A percentile compares a stretch with the other conserved stretches of the same genome.
Conservation (phyloP, 495 filamentous ascomycete species). For the Hypoxylon subgilvum region DNA sequence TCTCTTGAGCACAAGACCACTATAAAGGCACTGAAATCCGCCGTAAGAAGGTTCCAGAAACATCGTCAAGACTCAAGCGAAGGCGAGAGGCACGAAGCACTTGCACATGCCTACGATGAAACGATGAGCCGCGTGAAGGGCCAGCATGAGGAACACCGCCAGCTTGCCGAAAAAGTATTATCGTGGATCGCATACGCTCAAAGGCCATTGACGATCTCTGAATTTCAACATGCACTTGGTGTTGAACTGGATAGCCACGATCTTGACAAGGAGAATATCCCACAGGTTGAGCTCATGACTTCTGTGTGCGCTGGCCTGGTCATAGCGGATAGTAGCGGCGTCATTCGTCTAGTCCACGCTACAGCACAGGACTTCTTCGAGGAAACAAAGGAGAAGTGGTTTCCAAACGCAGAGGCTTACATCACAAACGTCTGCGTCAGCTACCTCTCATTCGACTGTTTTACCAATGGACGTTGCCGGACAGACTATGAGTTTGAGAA, state of each 20-base stretch:
- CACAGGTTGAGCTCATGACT: conserved; percentile 46
- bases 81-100: conserved; percentile 14
- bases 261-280: conserved; percentile 50
- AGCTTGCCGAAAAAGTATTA: conserved; percentile 48
- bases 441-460: conserved; percentile 51
- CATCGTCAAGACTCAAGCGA: neutral
- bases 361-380: conserved; percentile 40
- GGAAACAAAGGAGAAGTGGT: conserved; percentile 37
- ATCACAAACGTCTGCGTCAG: conserved; percentile 51
- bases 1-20: conserved; percentile 48
- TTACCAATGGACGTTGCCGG: conserved; percentile 39
- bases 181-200: conserved; percentile 54
- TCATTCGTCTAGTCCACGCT: neutral
- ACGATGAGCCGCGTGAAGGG: conserved; percentile 53
- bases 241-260: conserved; percentile 37
- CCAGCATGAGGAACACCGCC: conserved; percentile 37
- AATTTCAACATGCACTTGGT: conserved; percentile 58
- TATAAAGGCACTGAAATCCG: conserved; percentile 38
- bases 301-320: conserved; percentile 62
- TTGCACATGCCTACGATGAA: conserved; percentile 50
- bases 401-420: conserved; percentile 41
- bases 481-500: conserved; percentile 38
- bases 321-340: conserved; percentile 42
- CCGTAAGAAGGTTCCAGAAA: conserved; percentile 43
- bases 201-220: conserved; percentile 46